Base-by-base conservation (phyloP, 768 basidiomycete species). In the Pisolithus orientalis region DNA sequence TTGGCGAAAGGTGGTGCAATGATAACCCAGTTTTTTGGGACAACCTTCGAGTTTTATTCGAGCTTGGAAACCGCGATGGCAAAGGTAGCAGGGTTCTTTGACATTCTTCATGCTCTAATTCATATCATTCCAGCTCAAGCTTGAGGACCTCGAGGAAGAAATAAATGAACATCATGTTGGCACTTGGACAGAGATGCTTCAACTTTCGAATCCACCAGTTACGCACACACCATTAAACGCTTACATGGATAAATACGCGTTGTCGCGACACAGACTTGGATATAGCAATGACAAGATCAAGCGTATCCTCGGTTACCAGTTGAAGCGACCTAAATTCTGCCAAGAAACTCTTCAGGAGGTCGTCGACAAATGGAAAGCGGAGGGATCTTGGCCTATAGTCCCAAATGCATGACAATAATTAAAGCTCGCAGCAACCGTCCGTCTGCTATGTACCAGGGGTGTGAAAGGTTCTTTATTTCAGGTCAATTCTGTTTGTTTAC, bases 121-220 rank as follows among this genome's bases (percentile, higher is more conserved):
- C 17, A 4, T 29, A 28, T 29, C 13, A 29, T 25, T 17, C 11
- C 59, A 89, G 84, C 71, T 87, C 58, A 76, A 73, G 43, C 73
- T 80, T 27, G 84, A 88, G 50, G 87, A 90, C 56, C 66, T 78
- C 39, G 79, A 90, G 6, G 87, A 91, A 62, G 87, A 90, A 46
- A 87, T 90, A 61, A 93, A 92, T 62, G 89, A 91, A 62, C 79
- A 83, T 45, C 90, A 94, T 62, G 86, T 90, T 31, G 73, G 79
- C 49, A 82, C 80, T 10, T 94, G 91, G 91, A 87, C 83, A 7
- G 77, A 87, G 64, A 90, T 94, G 85, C 77, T 90, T 58, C 70
- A 71, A 21, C 80, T 70, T 44, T 85, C 90, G 34, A 77, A 80
- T 38, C 88, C 88, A 25, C 85, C 85, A 2, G 75, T 90, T 52